Conservation (phyloP, 2,329 filamentous ascomycete species). For the Rosellinia necatrix region DNA sequence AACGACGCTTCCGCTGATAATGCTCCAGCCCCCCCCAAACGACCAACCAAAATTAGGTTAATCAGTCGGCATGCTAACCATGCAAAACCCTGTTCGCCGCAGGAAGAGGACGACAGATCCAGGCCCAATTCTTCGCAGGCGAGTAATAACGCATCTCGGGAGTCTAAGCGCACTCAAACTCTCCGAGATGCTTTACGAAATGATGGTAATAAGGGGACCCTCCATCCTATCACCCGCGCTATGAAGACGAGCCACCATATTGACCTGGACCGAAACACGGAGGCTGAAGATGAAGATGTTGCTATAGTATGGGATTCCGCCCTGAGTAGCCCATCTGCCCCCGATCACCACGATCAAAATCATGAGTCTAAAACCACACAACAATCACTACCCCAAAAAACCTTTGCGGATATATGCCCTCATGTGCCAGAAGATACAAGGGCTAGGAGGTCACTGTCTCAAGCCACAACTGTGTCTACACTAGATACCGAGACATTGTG, state of each 20-base stretch:
- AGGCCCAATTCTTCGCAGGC: neutral
- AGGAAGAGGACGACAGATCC: neutral
- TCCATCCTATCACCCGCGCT: neutral
- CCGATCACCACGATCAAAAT: neutral
- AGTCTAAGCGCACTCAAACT: neutral
- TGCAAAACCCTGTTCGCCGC: neutral
- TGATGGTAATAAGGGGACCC: neutral
- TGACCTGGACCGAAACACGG: neutral
- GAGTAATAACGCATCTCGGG: neutral
- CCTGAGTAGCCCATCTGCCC: neutral
- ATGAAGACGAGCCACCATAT: neutral
- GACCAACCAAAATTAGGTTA: neutral
- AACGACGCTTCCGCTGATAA: neutral
- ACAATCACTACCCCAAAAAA: neutral
- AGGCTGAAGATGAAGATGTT: neutral
- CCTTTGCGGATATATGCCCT: neutral
- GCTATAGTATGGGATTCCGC: neutral
- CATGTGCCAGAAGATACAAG: neutral
- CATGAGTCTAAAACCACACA: neutral
- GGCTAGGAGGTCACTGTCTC: constrained; percentile 11
- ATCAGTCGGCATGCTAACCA: neutral
- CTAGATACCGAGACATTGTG: neutral
- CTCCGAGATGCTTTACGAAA: neutral
- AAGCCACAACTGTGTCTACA: constrained; percentile 21
- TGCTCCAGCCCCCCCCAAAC: neutral